Base-by-base conservation (phyloP, 768 basidiomycete species). In the Lactarius evosmus region DNA sequence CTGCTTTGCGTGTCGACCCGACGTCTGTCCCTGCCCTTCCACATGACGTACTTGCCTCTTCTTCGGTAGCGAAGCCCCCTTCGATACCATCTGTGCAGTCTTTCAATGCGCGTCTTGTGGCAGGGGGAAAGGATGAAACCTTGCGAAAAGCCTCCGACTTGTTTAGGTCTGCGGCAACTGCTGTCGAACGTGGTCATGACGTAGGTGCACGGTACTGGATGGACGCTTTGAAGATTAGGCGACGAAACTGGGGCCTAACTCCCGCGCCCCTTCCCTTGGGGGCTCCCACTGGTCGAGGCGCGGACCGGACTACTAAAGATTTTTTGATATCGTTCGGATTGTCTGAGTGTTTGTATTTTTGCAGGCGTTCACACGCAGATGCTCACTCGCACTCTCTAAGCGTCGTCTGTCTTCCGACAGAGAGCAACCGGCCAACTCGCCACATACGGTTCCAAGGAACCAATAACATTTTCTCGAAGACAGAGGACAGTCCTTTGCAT, bases 111-210 rank as follows among this genome's bases (percentile, higher is more conserved):
- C 89, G 90, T 64, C 74, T 91, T 7, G 79, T 82, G 7, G 80
- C 91, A 52, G 91, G 92, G 0, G 85, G 87, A 34, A 94, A 94
- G 74, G 92, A 94, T 63, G 85, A 87, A 71, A 84, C 90, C 0
- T 74, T 94, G 36, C 77, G 92, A 67, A 86, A 88, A 65, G 91
- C 92, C 27, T 82, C 89, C 0, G 78, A 80, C 60, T 75, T 92
- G 1, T 88, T 93, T 67, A 89, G 85, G 69, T 73, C 78, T 34
- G 89, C 89, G 4, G 86, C 89, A 3, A 80, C 83, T 60, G 82
- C 83, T 58, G 84, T 92, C 76, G 89, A 91, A 70, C 77, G 83
- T 55, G 78, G 83, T 25, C 78, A 86, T 44, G 68, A 82, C 9
- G 78, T 81, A 55, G 83, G 85, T 46, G 89, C 92, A 71, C 84